Evolutionary conservation across 2,329 filamentous ascomycete genomes (phyloP).

Genomic region (Fonsecaea nubica): DNA sequence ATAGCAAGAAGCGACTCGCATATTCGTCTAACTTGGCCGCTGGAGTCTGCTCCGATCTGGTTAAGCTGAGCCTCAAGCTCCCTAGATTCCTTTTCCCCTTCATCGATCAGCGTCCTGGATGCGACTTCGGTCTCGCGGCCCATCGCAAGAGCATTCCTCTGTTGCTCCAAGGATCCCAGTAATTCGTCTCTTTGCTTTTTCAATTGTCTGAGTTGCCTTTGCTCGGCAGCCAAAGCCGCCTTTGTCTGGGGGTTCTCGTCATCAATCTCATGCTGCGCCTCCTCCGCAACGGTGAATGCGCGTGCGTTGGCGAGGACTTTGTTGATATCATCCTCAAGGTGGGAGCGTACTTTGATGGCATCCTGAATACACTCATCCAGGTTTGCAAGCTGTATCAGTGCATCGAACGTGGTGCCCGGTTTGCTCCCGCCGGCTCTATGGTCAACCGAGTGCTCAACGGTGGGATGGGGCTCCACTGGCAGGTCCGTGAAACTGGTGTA

Average conservation of each 20-base stretch:
- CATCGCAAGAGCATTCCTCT: constrained; percentile 29
- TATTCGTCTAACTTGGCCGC: constrained; percentile 84
- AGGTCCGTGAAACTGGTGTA: constrained; percentile 78
- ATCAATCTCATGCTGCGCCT: constrained; percentile 47
- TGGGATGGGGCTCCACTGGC: constrained; percentile 50
- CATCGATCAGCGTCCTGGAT: constrained; percentile 16
- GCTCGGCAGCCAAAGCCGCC: constrained; percentile 33
- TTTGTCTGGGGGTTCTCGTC: constrained; percentile 42
- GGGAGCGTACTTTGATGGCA: constrained; percentile 76
- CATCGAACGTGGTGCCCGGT: constrained; percentile 79
- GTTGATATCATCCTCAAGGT: constrained; percentile 80
- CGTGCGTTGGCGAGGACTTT: constrained; percentile 30
- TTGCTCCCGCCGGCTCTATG: constrained; percentile 29
- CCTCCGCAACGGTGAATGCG: constrained; percentile 47
- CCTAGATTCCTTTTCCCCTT: constrained; percentile 20
- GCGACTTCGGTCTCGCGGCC: constrained; percentile 26
- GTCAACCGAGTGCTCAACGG: constrained; percentile 22
- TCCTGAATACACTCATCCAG: constrained; percentile 92
- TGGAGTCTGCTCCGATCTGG: constrained; percentile 65
- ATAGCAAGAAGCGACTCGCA: constrained; percentile 81
- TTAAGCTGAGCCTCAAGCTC: constrained; percentile 25
- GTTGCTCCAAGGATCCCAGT: constrained; percentile 49
- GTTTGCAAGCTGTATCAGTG: constrained; percentile 85
- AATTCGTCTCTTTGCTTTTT: constrained; percentile 50
- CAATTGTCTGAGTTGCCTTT: constrained; percentile 39